Base-by-base conservation (phyloP, 805 yeast genomes). In the Wickerhamiella sergipiensis region DNA sequence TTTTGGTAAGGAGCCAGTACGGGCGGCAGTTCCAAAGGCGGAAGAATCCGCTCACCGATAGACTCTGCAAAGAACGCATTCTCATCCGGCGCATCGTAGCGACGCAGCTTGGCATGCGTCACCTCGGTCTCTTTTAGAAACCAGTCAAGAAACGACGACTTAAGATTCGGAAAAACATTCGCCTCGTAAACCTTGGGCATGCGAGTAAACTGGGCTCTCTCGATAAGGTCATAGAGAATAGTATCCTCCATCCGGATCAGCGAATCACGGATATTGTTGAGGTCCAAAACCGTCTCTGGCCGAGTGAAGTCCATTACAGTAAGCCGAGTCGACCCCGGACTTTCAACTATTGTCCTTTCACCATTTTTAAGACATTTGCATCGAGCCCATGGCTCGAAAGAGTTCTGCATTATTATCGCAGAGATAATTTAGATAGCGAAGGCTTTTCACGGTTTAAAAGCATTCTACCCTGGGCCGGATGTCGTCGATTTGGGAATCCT, bases 171-270 rank as follows among this genome's bases (percentile, higher is more conserved):
- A 38, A 88, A 79, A 5, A 72, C 67, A 56, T 78, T 73, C 10
- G 63, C 58, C 58, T 75, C 73, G 68, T 92, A 92, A 8, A 88
- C 87, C 17, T 85, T 75, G 1, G 85, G 83, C 49, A 87, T 80
- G 29, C 76, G 75, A 58, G 72, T 80, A 63, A 86, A 90, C 68
- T 90, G 95, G 2, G 96, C 85, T 56, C 98, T 75, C 66, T 92
- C 98, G 53, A 92, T 89, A 58, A 92, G 77, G 52, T 83, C 85
- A 72, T 89, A 92, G 54, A 92, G 83, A 59, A 92, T 88, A 6
- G 97, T 85, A 67, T 92, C 97, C 64, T 92, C 98, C 96, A 92
- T 87, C 50, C 95, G 78, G 40, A 89, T 81, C 46, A 92, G 72
- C 17, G 86, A 83, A 53, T 77, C 80, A 55, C 98, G 79, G 60